These are phyloP conservation scores for Cryomyces minteri DNA, from an alignment of 495 filamentous ascomycete species.

Conservation along the genomic window DNA sequence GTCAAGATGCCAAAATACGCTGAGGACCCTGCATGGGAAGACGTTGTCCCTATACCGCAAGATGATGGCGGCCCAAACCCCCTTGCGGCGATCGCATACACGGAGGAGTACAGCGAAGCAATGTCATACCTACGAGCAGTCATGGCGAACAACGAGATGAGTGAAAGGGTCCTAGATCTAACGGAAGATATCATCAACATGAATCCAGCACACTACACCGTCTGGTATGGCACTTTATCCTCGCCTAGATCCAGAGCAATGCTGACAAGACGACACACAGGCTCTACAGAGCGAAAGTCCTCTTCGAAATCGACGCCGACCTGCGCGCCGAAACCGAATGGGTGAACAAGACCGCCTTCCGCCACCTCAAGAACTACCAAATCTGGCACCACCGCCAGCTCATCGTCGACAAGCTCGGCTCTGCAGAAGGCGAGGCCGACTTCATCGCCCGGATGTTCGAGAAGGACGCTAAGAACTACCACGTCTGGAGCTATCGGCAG, in stretches of 20 bases:
- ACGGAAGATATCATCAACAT: slow-evolving; percentile 76
- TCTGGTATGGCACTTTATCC: slow-evolving; percentile 41
- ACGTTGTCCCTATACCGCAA: slow-evolving; percentile 64
- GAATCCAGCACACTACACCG: slow-evolving; percentile 95
- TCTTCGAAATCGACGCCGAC: slow-evolving; percentile 47
- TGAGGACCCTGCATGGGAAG: slow-evolving; percentile 60
- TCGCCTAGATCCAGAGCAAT: background rate
- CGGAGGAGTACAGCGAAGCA: slow-evolving; percentile 69
- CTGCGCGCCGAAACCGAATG: slow-evolving; percentile 60
- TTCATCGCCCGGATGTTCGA: slow-evolving; percentile 73
- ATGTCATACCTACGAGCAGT: slow-evolving; percentile 81
- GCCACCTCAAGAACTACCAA: slow-evolving; percentile 91
- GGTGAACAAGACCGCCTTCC: slow-evolving; percentile 65
- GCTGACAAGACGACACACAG: slow-evolving; percentile 16
- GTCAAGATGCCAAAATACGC: slow-evolving; percentile 29
- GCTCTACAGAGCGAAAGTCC: slow-evolving; percentile 69
- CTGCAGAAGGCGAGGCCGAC: slow-evolving; percentile 35
- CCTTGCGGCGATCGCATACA: slow-evolving; percentile 77
- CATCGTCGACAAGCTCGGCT: slow-evolving; percentile 38
- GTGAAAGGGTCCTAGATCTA: slow-evolving; percentile 56
- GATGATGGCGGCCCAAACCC: slow-evolving; percentile 56
- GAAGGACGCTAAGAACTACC: slow-evolving; percentile 88
- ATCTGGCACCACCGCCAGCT: slow-evolving; percentile 96
- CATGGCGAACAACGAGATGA: slow-evolving; percentile 77
- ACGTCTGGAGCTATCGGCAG: slow-evolving; percentile 89